phyloP scores from a whole-genome alignment of 768 basidiomycete genomes.

The Mycena vitilis region DNA sequence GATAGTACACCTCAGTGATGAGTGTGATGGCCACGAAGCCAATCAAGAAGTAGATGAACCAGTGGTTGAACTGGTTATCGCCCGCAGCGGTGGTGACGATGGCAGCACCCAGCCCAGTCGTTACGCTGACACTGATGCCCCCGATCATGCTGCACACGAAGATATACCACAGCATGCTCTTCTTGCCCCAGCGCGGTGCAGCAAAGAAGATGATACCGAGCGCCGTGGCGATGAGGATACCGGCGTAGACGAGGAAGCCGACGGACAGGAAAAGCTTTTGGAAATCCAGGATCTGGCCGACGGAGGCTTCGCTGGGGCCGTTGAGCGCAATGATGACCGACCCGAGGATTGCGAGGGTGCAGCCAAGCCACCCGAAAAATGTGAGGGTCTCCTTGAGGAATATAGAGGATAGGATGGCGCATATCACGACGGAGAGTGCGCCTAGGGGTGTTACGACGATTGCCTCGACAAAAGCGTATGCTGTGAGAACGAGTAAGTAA shows the following conservation, averaged over 20 bases:
- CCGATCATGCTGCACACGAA: slow-evolving; percentile 96
- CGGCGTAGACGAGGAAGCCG: slow-evolving; percentile 80
- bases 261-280: slow-evolving; percentile 84
- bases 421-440: slow-evolving; percentile 95
- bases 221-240: slow-evolving; percentile 72
- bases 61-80: slow-evolving; percentile 91
- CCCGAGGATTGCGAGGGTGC: slow-evolving; percentile 89
- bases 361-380: slow-evolving; percentile 98
- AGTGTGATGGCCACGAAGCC: slow-evolving; percentile 88
- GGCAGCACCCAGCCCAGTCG: slow-evolving; percentile 91
- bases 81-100: slow-evolving; percentile 85
- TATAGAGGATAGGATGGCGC: slow-evolving; percentile 91
- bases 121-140: slow-evolving; percentile 93
- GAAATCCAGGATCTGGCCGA: slow-evolving; percentile 79
- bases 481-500: slow-evolving; percentile 47
- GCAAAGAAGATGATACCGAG: slow-evolving; percentile 85
- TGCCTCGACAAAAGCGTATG: slow-evolving; percentile 91
- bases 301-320: slow-evolving; percentile 70
- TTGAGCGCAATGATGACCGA: slow-evolving; percentile 93
- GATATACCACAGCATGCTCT: slow-evolving; percentile 96
- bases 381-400: slow-evolving; percentile 94
- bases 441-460: slow-evolving; percentile 98
- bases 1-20: slow-evolving; percentile 92
- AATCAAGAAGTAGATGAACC: slow-evolving; percentile 92
- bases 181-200: slow-evolving; percentile 86